These are phyloP conservation scores for Isatis tinctoria DNA, from an alignment of 345 rosid genomes.

Conservation along the genomic window DNA sequence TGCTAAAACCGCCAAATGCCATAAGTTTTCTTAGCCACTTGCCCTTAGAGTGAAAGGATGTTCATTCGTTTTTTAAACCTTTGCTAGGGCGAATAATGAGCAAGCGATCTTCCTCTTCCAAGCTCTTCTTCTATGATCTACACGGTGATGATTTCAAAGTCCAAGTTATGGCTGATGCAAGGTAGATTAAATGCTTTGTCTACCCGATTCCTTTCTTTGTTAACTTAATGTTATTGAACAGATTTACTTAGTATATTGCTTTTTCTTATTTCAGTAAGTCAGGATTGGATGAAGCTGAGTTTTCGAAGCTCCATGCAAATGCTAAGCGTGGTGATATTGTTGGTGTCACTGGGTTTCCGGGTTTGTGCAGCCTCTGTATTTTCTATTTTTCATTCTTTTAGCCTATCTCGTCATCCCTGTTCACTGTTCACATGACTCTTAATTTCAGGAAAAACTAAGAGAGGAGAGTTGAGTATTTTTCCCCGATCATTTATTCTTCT, in stretches of 20 bases:
- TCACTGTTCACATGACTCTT: background rate
- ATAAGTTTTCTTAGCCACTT: background rate
- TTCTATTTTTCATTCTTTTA: background rate
- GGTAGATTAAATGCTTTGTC: conserved; percentile 45
- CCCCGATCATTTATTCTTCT: conserved; percentile 56
- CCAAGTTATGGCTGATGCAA: conserved; percentile 95
- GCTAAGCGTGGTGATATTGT: conserved; percentile 95
- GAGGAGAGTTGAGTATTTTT: conserved; percentile 88
- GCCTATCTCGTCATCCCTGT: background rate
- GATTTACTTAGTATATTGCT: background rate
- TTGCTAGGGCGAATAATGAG: conserved; percentile 83
- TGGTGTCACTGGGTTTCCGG: conserved; percentile 94
- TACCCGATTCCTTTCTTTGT: background rate
- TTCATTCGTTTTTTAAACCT: background rate
- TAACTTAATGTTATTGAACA: background rate
- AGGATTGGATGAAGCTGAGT: conserved; percentile 67
- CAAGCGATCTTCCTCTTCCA: conserved; percentile 82
- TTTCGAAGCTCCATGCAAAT: conserved; percentile 56
- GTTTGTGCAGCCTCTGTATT: conserved; percentile 32
- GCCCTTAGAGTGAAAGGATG: background rate
- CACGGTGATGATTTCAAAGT: conserved; percentile 72
- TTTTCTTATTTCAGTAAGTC: conserved; percentile 57
- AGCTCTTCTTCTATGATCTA: conserved; percentile 87
- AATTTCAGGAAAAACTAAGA: conserved; percentile 73
- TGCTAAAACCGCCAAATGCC: background rate